A percentile compares a stretch with the other conserved stretches of the same genome.
Evolutionary conservation across 2,329 filamentous ascomycete genomes (phyloP).

Genomic region (Arthroderma sp.): DNA sequence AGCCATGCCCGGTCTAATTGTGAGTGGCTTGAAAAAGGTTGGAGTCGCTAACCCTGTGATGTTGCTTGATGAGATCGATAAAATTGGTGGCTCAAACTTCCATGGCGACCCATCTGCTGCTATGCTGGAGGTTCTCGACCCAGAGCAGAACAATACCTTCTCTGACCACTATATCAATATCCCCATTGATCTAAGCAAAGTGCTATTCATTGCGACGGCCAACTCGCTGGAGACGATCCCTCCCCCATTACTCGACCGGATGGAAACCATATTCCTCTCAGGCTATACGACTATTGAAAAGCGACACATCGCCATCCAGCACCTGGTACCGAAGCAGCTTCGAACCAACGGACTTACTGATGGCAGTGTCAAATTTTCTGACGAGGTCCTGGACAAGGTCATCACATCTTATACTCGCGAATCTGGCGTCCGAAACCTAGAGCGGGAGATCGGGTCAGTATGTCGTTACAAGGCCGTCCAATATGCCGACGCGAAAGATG

Average conservation of each 20-base stretch:
- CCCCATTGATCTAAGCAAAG: slow-evolving; percentile 88
- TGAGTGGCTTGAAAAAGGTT: slow-evolving; percentile 87
- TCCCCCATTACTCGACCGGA: slow-evolving; percentile 81
- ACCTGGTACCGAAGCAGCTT: slow-evolving; percentile 94
- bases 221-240: slow-evolving; percentile 93
- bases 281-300: slow-evolving; percentile 98
- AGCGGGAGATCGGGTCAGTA: slow-evolving; percentile 87
- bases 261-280: slow-evolving; percentile 88
- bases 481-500: slow-evolving; percentile 79
- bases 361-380: slow-evolving; percentile 61
- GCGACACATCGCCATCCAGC: slow-evolving; percentile 79
- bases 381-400: slow-evolving; percentile 83
- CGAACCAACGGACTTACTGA: slow-evolving; percentile 71
- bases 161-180: slow-evolving; percentile 94
- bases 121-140: slow-evolving; percentile 95
- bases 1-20: slow-evolving; percentile 94
- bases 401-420: slow-evolving; percentile 96
- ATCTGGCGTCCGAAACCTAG: slow-evolving; percentile 86
- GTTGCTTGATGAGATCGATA: slow-evolving; percentile 94
- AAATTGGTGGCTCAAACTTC: slow-evolving; percentile 78
- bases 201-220: slow-evolving; percentile 93
- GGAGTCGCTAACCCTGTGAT: slow-evolving; percentile 93
- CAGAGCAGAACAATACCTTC: slow-evolving; percentile 91
- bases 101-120: slow-evolving; percentile 93
- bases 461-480: slow-evolving; percentile 93